Evolutionary conservation across 768 basidiomycete genomes (phyloP), one percentile per base, ranked within the genome.

Genomic region (Leccinum sublutescens): DNA sequence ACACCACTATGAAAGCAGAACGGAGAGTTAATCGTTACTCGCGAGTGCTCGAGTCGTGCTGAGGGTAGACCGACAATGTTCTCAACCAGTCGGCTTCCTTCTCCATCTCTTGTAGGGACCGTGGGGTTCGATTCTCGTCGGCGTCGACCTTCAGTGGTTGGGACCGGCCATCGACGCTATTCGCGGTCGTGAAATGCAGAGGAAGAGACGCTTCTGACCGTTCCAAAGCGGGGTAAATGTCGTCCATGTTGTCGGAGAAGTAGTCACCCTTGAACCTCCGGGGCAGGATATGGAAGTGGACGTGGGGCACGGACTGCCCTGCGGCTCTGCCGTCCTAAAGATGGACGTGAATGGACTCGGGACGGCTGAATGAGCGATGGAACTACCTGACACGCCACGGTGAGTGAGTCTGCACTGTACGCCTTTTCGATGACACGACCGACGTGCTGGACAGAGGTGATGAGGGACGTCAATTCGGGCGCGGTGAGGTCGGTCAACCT

Each of bases 241-340:
- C 84, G 70, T 93, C 89, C 65, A 85, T 88, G 55, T 75, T 76
- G 12, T 70, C 76, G 19, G 83, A 77, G 69, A 91, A 93, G 21
- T 74, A 77, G 73, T 93, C 91, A 11, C 87, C 87, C 50, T 77
- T 78, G 33, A 80, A 76, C 67, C 86, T 86, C 2, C 96, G 85
- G 21, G 97, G 97, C 5, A 99, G 75, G 29, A 98, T 75, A 70
- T 99, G 97, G 65, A 97, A 89, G 74, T 99, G 97, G n/a, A 98
- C 93, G 69, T 98, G 97, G 15, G 74, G 69, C 47, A 76, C 64
- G 5, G 82, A 82, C 73, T 89, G 88, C 0, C 94, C 95, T 1
- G 95, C 91, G 14, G 89, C 91, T 61, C 80, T 81, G 12, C 95
- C 95, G 68, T 98, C 94, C 91, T 94, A 66, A 14, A 47, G 9